Conservation (phyloP, 169 alveolate genomes). For the Plasmodium gallinaceum region DNA sequence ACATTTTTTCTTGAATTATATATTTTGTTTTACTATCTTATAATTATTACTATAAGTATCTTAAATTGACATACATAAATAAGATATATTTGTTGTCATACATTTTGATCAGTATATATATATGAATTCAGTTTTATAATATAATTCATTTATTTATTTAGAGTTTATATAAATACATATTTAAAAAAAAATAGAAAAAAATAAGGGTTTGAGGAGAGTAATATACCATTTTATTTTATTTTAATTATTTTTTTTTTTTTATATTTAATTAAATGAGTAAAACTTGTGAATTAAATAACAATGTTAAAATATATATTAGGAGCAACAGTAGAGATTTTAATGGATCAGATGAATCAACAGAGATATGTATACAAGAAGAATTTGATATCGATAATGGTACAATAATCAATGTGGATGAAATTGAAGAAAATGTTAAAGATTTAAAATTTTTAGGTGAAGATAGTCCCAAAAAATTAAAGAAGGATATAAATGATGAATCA, state of each 20-base stretch:
- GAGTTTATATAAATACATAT: too few species aligned
- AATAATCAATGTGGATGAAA: background rate
- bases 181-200: too few species aligned
- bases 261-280: conserved; percentile 33
- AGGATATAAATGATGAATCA: background rate
- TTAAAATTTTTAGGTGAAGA: conserved; percentile 7
- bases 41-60: too few species aligned
- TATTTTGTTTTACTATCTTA: too few species aligned
- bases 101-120: too few species aligned
- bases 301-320: conserved; percentile 20
- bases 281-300: conserved; percentile 10
- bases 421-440: conserved; percentile 2
- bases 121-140: too few species aligned
- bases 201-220: background rate
- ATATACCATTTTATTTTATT: conserved; percentile 3
- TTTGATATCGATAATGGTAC: conserved; percentile 4
- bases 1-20: too few species aligned
- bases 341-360: conserved; percentile 15
- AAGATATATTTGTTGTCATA: too few species aligned
- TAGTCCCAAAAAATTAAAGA: background rate
- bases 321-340: background rate
- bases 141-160: too few species aligned
- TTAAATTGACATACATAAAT: too few species aligned
- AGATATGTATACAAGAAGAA: conserved; percentile 24
- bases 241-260: background rate